Evolutionary conservation across 192 early-diverging fungal species (phyloP), one percentile per base, ranked within the genome.

Genomic region (Fimicolochytrium jonesii): DNA sequence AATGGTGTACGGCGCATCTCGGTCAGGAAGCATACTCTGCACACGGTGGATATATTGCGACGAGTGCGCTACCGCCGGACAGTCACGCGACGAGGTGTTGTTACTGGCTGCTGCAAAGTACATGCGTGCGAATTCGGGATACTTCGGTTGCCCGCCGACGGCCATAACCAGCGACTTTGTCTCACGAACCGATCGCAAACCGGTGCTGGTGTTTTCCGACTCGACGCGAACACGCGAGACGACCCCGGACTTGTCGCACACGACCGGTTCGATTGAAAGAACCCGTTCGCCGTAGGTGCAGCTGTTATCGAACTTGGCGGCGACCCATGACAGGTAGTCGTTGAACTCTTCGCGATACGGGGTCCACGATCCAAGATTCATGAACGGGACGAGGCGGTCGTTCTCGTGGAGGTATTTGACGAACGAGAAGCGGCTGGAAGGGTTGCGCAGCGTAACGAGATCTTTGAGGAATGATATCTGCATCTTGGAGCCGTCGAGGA

Each of bases 391-490:
- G 47, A 68, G 47, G 22, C 66, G 44, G 31, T 44, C 49, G 30
- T 68, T 48, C n/a, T 37, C 11, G 20, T 68, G 30, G 22, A 68
- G 66, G 26, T 64, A 68, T 7, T 52, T 52, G 31, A 68, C 41
- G 32, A 68, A 68, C 20, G 66, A 54, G 50, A 68, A 64, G 45
- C 22, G 43, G 20, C 20, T 28, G 6, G 66, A 55, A n/a, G 66
- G 66, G 50, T 68, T 50, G 34, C 66, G 66, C 9, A 64, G 44
- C 33, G 59, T 68, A 29, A 49, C 59, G 4, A 68, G n/a, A 36
- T 68, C 66, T 49, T 68, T 68, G n/a, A 68, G n/a, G 44, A 68
- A 68, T 6, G 48, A 43, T 33, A 68, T 68, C 31, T 64, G 66
- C 66, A 68, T 61, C 29, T 28, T 23, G 2, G 50, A 49, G 26